Conservation (phyloP, 2,329 filamentous ascomycete species). For the Microsporum audouinii region DNA sequence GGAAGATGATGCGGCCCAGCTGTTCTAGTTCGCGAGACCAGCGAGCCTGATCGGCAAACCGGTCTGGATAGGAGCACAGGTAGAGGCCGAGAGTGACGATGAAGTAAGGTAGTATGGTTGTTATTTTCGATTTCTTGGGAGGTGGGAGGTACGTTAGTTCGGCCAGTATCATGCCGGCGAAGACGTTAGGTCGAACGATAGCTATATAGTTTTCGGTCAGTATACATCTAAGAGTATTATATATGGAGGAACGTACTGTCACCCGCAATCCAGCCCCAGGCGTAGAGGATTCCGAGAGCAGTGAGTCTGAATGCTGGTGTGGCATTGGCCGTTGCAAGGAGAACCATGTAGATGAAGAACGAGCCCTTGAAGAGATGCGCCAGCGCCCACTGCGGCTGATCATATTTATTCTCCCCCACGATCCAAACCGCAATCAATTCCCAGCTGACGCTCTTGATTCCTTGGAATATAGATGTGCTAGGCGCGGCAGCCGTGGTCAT, state of each 20-base stretch:
- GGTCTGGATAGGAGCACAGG: slow-evolving; percentile 50
- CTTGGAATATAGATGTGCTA: slow-evolving; percentile 31
- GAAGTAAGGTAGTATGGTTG: slow-evolving; percentile 37
- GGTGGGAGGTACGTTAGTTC: slow-evolving; percentile 44
- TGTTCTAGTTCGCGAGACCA: slow-evolving; percentile 38
- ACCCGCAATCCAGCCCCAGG: slow-evolving; percentile 34
- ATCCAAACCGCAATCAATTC: slow-evolving; percentile 45
- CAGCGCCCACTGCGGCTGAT: slow-evolving; percentile 50
- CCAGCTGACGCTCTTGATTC: slow-evolving; percentile 35
- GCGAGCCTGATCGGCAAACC: slow-evolving; percentile 40
- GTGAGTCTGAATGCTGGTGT: slow-evolving; percentile 41
- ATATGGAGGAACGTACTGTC: slow-evolving; percentile 19
- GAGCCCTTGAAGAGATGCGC: slow-evolving; percentile 45
- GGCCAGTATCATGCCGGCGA: slow-evolving; percentile 51
- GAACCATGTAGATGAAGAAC: slow-evolving; percentile 44
- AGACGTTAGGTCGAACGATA: slow-evolving; percentile 48
- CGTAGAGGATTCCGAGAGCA: slow-evolving; percentile 36
- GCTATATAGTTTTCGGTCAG: slow-evolving; percentile 20
- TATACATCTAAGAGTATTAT: neutral
- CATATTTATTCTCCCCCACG: slow-evolving; percentile 41
- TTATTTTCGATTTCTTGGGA: slow-evolving; percentile 36
- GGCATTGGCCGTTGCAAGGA: slow-evolving; percentile 42
- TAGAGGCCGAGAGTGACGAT: slow-evolving; percentile 45
- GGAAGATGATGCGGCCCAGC: slow-evolving; percentile 17
- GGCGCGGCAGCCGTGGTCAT: slow-evolving; percentile 39